Evolutionary conservation across 1,284 basidiomycete species (phyloP), one percentile per base, ranked within the genome.

Genomic region (Puccinia novopanici): DNA sequence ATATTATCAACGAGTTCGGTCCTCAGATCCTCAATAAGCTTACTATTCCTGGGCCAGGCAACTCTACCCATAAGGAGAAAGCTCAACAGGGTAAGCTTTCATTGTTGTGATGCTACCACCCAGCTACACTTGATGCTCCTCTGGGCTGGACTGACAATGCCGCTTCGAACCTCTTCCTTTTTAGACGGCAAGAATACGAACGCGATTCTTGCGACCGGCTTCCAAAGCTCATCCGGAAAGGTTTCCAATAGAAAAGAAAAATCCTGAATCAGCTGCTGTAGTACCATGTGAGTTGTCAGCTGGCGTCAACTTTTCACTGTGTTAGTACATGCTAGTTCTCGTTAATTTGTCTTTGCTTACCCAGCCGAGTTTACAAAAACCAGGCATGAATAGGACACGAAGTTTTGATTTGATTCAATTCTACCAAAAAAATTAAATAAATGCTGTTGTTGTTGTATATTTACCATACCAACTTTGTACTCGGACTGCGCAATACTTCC

Each of bases 1-100:
- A 71, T 59, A 37, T 59, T 24, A 42, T 71, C 24, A 71, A 79
- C 34, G 76, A 79, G 52, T 72, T 68, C 48, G 63, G 61, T 22
- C 61, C 75, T 3, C 48, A 65, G 19, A 1, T 77, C 22, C 54
- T 68, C 30, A 34, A 55, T 55, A 52, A 37, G 50, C 22, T 55
- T 19, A 52, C 70, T 6, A 27, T 52, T 1, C 2, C 42, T 68
- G 9, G 24, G 37, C 48, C 67, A 27, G 17, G 19, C 17, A 68
- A n/a, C 42, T 27, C 67, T 30, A 13, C 2, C 67, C 24, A 68
- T 22, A 52, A 52, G 67, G 48, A 68, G 5, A 68, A 68, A 52
- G 1, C 17, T 68, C 22, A 52, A 6, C 48, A 24, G 5, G 30
- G 67, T 68, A 10, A 68, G 67, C 27, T 52, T 45, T 40, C 6